Evolutionary conservation across 2,329 filamentous ascomycete genomes (phyloP), one percentile per base, ranked within the genome.

Genomic region (Ophiocordyceps camponoti-saundersi): DNA sequence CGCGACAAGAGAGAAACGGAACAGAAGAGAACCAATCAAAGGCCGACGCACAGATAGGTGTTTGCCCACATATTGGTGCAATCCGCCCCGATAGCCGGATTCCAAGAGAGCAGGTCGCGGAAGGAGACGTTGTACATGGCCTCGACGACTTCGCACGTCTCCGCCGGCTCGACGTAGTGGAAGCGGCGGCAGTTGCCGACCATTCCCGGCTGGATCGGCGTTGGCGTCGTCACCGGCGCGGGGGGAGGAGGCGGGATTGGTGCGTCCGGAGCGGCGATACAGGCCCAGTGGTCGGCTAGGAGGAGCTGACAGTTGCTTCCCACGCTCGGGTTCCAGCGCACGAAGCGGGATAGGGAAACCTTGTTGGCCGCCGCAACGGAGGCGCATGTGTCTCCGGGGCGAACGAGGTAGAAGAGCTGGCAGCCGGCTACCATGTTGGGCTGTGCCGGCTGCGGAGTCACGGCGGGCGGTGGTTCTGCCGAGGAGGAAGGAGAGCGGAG

Each of bases 251-350:
- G 41, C 12, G 48, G 47, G 12, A 44, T 4, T 1, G 23, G 15
- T 8, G 18, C 20, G 32, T 44, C 44, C 30, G 34, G 32, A 13
- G 45, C 45, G 29, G 40, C 26, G 36, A 49, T 44, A 40, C 53
- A 55, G 8, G 47, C 48, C 26, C 51, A 51, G 5, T 43, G 21
- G 26, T 44, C 44, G 13, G 47, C 42, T 46, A 49, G 48, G 16
- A 63, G 53, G 7, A 51, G 50, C 13, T 20, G 40, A 47, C 61
- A 63, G 29, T 21, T 18, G 6, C 4, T 10, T n/a, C 55, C 55
- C 13, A 58, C 52, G 21, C 52, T 51, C 6, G 60, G 58, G 49
- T 65, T 61, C 60, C 61, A 61, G 44, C 49, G 41, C 18, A 53
- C 42, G 3, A 59, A 51, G 8, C 59, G 45, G 6, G 51, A 47